Conservation (phyloP, 768 basidiomycete species). For the Suillus variegatus region DNA sequence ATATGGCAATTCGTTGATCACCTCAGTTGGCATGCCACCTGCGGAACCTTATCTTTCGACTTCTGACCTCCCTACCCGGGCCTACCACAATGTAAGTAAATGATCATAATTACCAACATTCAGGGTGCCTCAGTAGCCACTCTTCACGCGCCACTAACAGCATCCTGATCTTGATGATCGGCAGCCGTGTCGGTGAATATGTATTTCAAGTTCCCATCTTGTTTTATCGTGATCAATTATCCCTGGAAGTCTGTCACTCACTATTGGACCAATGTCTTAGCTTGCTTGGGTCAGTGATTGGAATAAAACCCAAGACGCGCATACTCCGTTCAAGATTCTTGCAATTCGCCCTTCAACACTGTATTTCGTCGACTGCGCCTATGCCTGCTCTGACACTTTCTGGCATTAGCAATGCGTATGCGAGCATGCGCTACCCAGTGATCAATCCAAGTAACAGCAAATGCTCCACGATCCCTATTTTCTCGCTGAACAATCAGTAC, state of each 20-base stretch:
- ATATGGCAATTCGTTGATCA: too few species aligned
- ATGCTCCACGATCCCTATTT: conserved; percentile 50
- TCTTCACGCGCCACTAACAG: too few species aligned
- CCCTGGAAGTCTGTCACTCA: not conserved
- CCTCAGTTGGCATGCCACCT: too few species aligned
- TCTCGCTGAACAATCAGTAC: conserved; percentile 50
- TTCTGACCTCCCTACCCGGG: too few species aligned
- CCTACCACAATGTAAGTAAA: too few species aligned
- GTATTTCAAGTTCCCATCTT: not conserved
- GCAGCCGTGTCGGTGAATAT: too few species aligned
- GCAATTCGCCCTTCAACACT: not conserved
- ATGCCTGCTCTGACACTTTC: not conserved
- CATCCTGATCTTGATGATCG: too few species aligned
- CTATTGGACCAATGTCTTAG: not conserved
- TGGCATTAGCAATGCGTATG: not conserved
- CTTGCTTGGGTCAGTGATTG: not conserved
- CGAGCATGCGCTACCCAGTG: not conserved
- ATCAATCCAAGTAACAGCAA: conserved; percentile 56
- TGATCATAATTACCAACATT: too few species aligned
- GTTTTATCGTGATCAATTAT: not conserved
- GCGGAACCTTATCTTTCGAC: too few species aligned
- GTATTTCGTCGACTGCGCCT: not conserved
- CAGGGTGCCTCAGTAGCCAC: too few species aligned
- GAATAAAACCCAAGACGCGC: not conserved
- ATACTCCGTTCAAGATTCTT: not conserved